Conservation (phyloP, 371 early-diverging fungal genomes). For the Synchytrium microbalum region DNA sequence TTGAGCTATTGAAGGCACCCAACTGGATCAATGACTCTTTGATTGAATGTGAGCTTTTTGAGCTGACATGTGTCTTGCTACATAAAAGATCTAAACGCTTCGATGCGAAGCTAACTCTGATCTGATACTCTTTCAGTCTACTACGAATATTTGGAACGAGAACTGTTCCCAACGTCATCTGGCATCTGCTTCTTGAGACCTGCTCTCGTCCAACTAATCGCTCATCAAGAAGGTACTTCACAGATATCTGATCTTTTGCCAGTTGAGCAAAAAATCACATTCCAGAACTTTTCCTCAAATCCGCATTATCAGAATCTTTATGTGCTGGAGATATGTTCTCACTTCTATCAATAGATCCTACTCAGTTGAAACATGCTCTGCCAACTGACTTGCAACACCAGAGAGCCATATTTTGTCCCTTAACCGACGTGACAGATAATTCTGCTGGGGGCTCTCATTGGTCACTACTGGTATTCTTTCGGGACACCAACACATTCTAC, state of each 20-base stretch:
- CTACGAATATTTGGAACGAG: conserved; percentile 3
- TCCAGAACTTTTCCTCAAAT: not conserved
- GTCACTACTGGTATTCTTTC: conserved; percentile 19
- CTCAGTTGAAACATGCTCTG: not conserved
- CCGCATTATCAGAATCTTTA: not conserved
- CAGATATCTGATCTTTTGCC: not conserved
- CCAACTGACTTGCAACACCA: conserved; percentile 3
- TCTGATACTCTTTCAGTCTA: conserved; percentile 5
- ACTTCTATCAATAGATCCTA: not conserved
- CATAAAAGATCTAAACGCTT: not conserved
- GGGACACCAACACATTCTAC: conserved; percentile 16
- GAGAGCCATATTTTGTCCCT: conserved; percentile 16
- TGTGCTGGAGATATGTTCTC: not conserved
- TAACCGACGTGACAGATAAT: conserved; percentile 20
- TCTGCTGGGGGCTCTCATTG: conserved; percentile 21
- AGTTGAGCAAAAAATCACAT: not conserved
- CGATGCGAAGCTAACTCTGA: not conserved
- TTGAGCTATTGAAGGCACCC: not conserved
- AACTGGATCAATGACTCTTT: conserved; percentile 5
- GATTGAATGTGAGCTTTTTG: conserved; percentile 6
- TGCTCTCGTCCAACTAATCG: conserved; percentile 2
- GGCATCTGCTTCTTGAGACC: not conserved
- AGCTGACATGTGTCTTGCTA: not conserved
- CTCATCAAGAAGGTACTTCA: not conserved
- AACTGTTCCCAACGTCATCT: not conserved